These are phyloP conservation scores for Conringia planisiliqua DNA, from an alignment of 345 rosid genomes.

Conservation along the genomic window DNA sequence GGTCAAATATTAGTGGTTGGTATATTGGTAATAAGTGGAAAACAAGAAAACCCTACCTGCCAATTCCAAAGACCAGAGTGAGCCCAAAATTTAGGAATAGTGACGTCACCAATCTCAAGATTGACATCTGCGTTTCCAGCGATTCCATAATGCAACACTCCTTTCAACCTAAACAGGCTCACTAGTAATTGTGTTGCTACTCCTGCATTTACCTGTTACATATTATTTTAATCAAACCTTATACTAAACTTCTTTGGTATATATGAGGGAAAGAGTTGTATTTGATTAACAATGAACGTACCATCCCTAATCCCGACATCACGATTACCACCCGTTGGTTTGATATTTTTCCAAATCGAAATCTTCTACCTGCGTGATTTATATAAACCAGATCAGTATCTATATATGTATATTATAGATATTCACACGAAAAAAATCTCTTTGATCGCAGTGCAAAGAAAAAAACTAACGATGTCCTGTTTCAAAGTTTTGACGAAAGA, in stretches of 20 bases:
- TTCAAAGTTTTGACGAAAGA: background rate
- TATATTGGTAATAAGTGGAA: background rate
- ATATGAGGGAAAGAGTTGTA: background rate
- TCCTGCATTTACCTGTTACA: conserved; percentile 64
- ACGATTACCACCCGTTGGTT: conserved; percentile 49
- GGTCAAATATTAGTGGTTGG: background rate
- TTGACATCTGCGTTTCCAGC: conserved; percentile 65
- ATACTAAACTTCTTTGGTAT: background rate
- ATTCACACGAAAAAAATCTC: background rate
- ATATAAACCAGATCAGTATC: background rate
- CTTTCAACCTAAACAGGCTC: conserved; percentile 51
- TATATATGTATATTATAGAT: background rate
- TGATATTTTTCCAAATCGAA: conserved; percentile 51
- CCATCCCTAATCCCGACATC: conserved; percentile 75
- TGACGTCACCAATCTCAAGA: conserved; percentile 62
- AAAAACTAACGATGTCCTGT: background rate
- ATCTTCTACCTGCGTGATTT: conserved; percentile 50
- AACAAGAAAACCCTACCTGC: conserved; percentile 42
- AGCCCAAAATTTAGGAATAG: conserved; percentile 66
- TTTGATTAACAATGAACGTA: background rate
- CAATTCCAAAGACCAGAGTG: conserved; percentile 79
- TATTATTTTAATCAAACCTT: background rate
- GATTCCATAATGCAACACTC: conserved; percentile 72
- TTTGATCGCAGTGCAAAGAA: background rate
- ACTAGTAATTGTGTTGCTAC: conserved; percentile 53